These are phyloP conservation scores for Galeopsis tetrahit DNA, from an alignment of 257 asterid species.

Conservation along the genomic window DNA sequence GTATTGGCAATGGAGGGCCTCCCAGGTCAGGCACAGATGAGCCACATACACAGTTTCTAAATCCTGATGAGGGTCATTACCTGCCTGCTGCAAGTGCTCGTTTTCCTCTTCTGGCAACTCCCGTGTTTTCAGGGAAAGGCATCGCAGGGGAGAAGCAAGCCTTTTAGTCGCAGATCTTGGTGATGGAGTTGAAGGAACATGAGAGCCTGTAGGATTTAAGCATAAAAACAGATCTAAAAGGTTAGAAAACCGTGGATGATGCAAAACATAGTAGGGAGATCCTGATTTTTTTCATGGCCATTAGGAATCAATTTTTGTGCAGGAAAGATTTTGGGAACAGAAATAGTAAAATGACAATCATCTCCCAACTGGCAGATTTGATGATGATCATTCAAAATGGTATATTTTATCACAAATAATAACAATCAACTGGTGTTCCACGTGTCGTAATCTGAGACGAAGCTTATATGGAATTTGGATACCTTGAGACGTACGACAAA, in stretches of 20 bases:
- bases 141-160: conserved; percentile 79
- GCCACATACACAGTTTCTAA: conserved; percentile 89
- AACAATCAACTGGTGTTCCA: background rate
- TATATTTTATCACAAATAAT: background rate
- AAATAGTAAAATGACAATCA: background rate
- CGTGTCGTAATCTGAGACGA: background rate
- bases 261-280: background rate
- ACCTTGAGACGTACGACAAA: background rate
- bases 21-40: conserved; percentile 98
- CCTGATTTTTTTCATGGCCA: conserved; percentile 4
- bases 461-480: background rate
- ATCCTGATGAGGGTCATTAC: conserved; percentile 59
- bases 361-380: conserved; percentile 11
- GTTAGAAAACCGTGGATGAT: background rate
- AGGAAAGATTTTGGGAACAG: background rate
- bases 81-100: conserved; percentile 76
- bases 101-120: conserved; percentile 75
- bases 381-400: conserved; percentile 9
- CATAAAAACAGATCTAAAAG: background rate
- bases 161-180: conserved; percentile 76
- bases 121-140: conserved; percentile 75
- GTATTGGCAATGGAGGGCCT: conserved; percentile 89
- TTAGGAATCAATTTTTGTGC: background rate
- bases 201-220: conserved; percentile 57
- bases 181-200: conserved; percentile 58